Percentiles rank a stretch among this genome's conserved stretches.
Conservation (phyloP, 169 alveolate genomes). For the Plasmodium relictum region DNA sequence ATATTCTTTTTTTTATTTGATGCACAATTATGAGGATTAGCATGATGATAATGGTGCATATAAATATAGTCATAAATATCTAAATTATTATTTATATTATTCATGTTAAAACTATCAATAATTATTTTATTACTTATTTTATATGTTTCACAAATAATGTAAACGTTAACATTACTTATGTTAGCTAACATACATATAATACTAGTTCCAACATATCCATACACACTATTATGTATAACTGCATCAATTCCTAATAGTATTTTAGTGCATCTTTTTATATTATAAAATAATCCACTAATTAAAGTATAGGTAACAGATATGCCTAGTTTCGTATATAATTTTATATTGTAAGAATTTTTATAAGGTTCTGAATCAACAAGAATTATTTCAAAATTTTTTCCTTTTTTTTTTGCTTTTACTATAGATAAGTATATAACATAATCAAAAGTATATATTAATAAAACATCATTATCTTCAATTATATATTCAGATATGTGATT, state of each 20-base stretch:
- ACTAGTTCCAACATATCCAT: slow-evolving; percentile 75
- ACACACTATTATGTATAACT: slow-evolving; percentile 67
- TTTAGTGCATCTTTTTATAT: slow-evolving; percentile 67
- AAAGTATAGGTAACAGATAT: slow-evolving; percentile 74
- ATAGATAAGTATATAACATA: slow-evolving; percentile 75
- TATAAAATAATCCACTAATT: slow-evolving; percentile 69
- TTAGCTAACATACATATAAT: slow-evolving; percentile 68
- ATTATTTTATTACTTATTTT: slow-evolving; percentile 74
- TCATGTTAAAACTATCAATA: slow-evolving; percentile 67
- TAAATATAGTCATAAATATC: slow-evolving; percentile 66
- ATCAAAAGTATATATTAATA: slow-evolving; percentile 74
- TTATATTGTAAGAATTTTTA: slow-evolving; percentile 73
- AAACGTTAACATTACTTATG: slow-evolving; percentile 50
- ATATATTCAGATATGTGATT: slow-evolving; percentile 58
- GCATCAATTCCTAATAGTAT: slow-evolving; percentile 72
- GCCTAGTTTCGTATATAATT: slow-evolving; percentile 73
- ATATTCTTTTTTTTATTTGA: slow-evolving; percentile 8
- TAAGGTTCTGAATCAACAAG: slow-evolving; percentile 77
- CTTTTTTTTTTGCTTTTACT: slow-evolving; percentile 68
- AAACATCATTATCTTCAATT: slow-evolving; percentile 40
- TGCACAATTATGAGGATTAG: slow-evolving; percentile 1
- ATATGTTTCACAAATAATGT: slow-evolving; percentile 72
- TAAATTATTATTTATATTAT: slow-evolving; percentile 71
- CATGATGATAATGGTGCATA: slow-evolving; percentile 63
- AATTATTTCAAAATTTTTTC: slow-evolving; percentile 43